Percentiles rank a stretch among this genome's conserved stretches.
Evolutionary conservation across 2,329 filamentous ascomycete genomes (phyloP).

Genomic region (Juglanconis oblonga): DNA sequence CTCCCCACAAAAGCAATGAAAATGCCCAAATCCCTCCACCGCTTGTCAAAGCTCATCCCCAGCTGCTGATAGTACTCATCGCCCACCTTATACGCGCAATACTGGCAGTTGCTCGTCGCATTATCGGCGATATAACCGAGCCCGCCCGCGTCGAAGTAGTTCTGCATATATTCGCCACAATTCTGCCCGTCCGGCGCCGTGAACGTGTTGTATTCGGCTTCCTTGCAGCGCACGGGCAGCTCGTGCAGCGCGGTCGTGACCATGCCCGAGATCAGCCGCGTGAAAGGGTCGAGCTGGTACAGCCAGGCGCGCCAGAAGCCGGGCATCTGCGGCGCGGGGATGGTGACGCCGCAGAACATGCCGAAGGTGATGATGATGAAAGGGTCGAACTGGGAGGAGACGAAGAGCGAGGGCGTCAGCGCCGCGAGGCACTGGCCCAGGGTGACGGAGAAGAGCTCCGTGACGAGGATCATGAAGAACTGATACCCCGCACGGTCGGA

Average conservation of each 20-base stretch:
- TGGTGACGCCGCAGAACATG: constrained; percentile 84
- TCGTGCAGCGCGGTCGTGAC: constrained; percentile 73
- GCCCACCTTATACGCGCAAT: constrained; percentile 77
- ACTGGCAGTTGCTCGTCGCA: constrained; percentile 65
- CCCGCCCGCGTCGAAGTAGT: constrained; percentile 67
- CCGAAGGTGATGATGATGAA: constrained; percentile 80
- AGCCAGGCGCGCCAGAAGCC: constrained; percentile 77
- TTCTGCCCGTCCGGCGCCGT: constrained; percentile 60
- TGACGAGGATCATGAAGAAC: constrained; percentile 81
- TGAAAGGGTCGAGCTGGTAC: constrained; percentile 81
- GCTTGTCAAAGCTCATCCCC: constrained; percentile 61
- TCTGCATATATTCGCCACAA: constrained; percentile 72
- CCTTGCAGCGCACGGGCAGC: constrained; percentile 57
- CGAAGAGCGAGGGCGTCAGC: constrained; percentile 74
- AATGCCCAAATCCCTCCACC: constrained; percentile 84
- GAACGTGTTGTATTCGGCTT: constrained; percentile 66
- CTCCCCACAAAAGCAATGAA: constrained; percentile 72
- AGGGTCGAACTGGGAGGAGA: constrained; percentile 76
- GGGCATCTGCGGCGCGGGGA: constrained; percentile 75
- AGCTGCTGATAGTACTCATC: constrained; percentile 76
- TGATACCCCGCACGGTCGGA: constrained; percentile 74
- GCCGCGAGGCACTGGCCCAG: constrained; percentile 75
- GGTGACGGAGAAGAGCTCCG: constrained; percentile 80
- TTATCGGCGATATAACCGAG: constrained; percentile 70
- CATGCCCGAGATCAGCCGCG: constrained; percentile 75